Evolutionary conservation across 2,329 filamentous ascomycete genomes (phyloP).

Genomic region (Ophiostoma himal-ulmi): DNA sequence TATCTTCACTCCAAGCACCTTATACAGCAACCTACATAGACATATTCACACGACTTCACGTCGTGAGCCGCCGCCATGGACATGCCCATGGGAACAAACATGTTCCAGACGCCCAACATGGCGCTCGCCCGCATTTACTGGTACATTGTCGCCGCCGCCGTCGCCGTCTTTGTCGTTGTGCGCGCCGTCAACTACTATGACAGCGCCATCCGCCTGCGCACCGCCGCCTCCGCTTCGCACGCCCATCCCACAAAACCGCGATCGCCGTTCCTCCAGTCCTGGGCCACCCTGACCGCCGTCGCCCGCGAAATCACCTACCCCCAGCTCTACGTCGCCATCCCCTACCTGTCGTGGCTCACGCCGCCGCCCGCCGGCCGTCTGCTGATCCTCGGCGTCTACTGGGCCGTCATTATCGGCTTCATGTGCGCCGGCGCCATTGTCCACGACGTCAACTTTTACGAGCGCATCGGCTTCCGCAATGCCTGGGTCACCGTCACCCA

Average conservation of each 20-base stretch:
- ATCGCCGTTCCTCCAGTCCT: slow-evolving; percentile 42
- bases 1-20: not conserved
- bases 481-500: slow-evolving; percentile 62
- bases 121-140: slow-evolving; percentile 51
- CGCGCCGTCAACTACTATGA: slow-evolving; percentile 43
- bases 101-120: slow-evolving; percentile 44
- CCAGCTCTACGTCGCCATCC: slow-evolving; percentile 45
- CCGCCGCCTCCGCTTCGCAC: slow-evolving; percentile 39
- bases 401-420: slow-evolving; percentile 54
- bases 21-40: not conserved
- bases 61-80: slow-evolving; percentile 21
- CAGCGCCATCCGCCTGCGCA: slow-evolving; percentile 37
- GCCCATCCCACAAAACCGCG: slow-evolving; percentile 49
- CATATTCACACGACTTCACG: not conserved
- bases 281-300: slow-evolving; percentile 55
- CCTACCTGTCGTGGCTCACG: slow-evolving; percentile 49
- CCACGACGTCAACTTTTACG: slow-evolving; percentile 53
- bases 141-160: slow-evolving; percentile 50
- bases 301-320: slow-evolving; percentile 52
- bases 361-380: slow-evolving; percentile 54
- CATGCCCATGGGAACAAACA: slow-evolving; percentile 35
- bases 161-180: slow-evolving; percentile 39
- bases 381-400: slow-evolving; percentile 50
- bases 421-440: slow-evolving; percentile 46
- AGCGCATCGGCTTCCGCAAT: slow-evolving; percentile 61